phyloP scores from a whole-genome alignment of 2,329 filamentous ascomycete species.

The Aspergillus neotritici region DNA sequence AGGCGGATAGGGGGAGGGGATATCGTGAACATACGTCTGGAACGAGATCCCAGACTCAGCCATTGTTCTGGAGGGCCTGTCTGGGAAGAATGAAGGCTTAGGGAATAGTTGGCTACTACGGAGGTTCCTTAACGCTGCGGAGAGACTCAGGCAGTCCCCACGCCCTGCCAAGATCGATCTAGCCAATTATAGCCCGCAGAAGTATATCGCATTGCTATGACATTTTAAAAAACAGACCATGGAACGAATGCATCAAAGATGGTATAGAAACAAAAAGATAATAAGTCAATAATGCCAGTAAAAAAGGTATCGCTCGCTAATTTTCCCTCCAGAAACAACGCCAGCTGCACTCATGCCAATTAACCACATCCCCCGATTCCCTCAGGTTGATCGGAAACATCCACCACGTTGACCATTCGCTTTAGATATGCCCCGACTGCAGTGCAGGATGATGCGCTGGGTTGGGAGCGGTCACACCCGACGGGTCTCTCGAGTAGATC shows the following conservation, averaged over 20 bases:
- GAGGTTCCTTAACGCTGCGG: no score
- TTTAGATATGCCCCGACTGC: conserved; percentile 23
- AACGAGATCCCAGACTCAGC: conserved; percentile 26
- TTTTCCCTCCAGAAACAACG: background rate
- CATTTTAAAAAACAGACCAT: no score
- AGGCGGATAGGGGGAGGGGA: background rate
- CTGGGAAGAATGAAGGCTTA: conserved; percentile 1
- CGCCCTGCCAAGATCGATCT: conserved; percentile 9
- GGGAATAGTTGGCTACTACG: no score
- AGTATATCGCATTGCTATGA: no score
- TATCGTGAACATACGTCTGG: conserved; percentile 23
- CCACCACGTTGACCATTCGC: background rate
- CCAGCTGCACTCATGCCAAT: background rate
- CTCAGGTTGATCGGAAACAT: background rate
- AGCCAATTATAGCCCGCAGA: background rate
- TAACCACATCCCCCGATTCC: background rate
- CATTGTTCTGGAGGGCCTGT: conserved; percentile 16
- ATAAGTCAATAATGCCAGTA: background rate
- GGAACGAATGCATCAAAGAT: no score
- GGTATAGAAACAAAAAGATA: no score
- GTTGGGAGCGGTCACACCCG: conserved; percentile 48
- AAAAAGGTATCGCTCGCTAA: conserved; percentile 1
- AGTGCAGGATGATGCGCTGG: conserved; percentile 52
- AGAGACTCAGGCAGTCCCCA: no score
- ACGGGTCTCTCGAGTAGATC: conserved; percentile 37